Base-by-base conservation (phyloP, 108 stramenopile genomes). In the Nannochloropsis gaditana region DNA sequence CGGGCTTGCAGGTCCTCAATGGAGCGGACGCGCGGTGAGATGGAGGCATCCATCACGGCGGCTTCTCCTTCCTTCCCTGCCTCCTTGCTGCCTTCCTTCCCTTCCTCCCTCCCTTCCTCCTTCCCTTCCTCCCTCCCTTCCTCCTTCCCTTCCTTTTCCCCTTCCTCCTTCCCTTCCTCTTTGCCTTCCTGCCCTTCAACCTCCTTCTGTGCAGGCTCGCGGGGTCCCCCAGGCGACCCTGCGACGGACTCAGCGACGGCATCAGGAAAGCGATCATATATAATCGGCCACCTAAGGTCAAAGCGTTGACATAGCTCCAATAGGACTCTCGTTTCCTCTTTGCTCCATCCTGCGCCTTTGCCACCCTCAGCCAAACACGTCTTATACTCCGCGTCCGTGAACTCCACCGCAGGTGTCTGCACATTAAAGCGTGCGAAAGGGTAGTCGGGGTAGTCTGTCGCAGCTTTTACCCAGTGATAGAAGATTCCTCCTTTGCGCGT, bases 371-470 rank as follows among this genome's bases (percentile, higher is more conserved):
- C 83, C 31, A 47, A 44, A 42, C 6, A 42, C 4, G 41, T 3
- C 15, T 84, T 45, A 45, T 59, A 45, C 45, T 44, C 83, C 42
- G 11, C 83, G n/a, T 42, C 21, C n/a, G 45, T 21, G n/a, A 41
- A 21, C 19, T 44, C 50, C 11, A 59, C 21, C 31, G 44, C 17
- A 11, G 44, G 31, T 11, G 9, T 59, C 21, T 84, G 83, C 44
- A 45, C 50, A 9, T 73, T 73, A 73, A 41, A 41, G 11, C 31
- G 45, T 3, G 45, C 42, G 9, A 31, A 44, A 84, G 21, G 31
- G 50, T 84, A 44, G 43, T 84, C 44, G 21, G 21, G 41, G 21
- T 84, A 21, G 21, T 84, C 83, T 19, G 83, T 45, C 50, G 31
- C 45, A 11, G 45, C 42, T n/a, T 82, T 42, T 5, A 84, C 83